Evolutionary conservation across 257 asterid genomes (phyloP).

Genomic region (Plantago elongata): DNA sequence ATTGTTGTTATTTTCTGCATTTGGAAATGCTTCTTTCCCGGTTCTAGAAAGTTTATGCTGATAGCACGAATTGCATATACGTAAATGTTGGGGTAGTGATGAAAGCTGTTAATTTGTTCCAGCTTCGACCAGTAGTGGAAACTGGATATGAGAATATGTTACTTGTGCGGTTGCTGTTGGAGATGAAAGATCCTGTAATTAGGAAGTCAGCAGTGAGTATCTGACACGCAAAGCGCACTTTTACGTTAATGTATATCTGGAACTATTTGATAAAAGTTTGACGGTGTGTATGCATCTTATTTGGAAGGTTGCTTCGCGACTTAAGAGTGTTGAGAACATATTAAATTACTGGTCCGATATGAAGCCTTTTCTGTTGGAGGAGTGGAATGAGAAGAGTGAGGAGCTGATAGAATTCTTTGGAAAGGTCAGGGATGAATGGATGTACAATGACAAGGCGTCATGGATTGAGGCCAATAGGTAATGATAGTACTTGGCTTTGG

Average conservation of each 20-base stretch:
- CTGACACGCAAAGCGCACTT: slow-evolving; percentile 6
- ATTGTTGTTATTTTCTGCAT: neutral
- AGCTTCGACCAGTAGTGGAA: slow-evolving; percentile 98
- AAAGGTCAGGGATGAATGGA: slow-evolving; percentile 88
- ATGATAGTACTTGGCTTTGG: slow-evolving; percentile 15
- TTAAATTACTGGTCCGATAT: slow-evolving; percentile 71
- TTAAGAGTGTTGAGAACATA: slow-evolving; percentile 48
- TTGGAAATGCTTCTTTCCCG: neutral
- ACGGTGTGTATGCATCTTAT: slow-evolving; percentile 24
- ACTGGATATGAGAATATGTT: slow-evolving; percentile 87
- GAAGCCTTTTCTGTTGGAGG: slow-evolving; percentile 77
- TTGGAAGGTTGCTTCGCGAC: slow-evolving; percentile 79
- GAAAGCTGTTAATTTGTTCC: slow-evolving; percentile 27
- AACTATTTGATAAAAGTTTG: neutral
- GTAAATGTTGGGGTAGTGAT: slow-evolving; percentile 9
- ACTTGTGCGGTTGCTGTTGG: slow-evolving; percentile 86
- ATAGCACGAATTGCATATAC: no score
- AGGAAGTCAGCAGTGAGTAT: slow-evolving; percentile 82
- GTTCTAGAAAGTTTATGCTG: neutral
- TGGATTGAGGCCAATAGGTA: slow-evolving; percentile 92
- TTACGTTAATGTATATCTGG: neutral
- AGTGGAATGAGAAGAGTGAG: slow-evolving; percentile 78
- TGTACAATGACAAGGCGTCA: slow-evolving; percentile 60
- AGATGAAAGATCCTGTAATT: slow-evolving; percentile 59
- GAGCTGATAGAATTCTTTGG: slow-evolving; percentile 74